Evolutionary conservation across 1,139 yeast genomes (phyloP), one percentile per base, ranked within the genome.

Genomic region (Suhomyces anneliseae): DNA sequence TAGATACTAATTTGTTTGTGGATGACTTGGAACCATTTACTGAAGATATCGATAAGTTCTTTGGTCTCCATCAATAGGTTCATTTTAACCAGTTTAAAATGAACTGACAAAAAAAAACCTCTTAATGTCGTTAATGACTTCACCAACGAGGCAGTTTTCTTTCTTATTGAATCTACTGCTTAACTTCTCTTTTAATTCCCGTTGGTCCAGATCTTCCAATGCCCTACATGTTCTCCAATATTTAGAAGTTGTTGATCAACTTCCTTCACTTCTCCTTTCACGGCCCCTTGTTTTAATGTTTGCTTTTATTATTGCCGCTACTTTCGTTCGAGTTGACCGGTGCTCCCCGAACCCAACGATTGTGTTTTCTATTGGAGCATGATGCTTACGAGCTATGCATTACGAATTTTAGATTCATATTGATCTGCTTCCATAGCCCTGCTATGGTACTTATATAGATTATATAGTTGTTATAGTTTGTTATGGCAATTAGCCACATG

Each of bases 401-500:
- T 27, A 14, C 32, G 9, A 29, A 9, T 9, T 29, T 29, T 29
- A 29, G 32, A 29, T 29, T 29, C 32, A 11, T 9, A 6, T 11
- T 29, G 32, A 29, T 29, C 32, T 29, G 32, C 24, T 29, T 11
- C 35, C 39, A 40, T 40, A 40, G 43, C 27, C 43, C 43, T 34
- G 43, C 43, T 40, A 40, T 40, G 43, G 40, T 38, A 4, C 33
- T 36, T 31, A 36, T 31, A 33, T 32, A 32, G 41, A 31, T 29
- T 35, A 19, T 40, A 35, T 36, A 40, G 14, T 12, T 29, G 7
- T 40, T 34, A 36, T 36, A 36, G 29, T 38, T 38, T 19, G 40
- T 12, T 38, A 7, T 14, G 27, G 10, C 31, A 19, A 2, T 15
- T 39, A 32, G 36, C 34, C 33, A 29, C 32, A 29, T 29, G 32